phyloP scores from a whole-genome alignment of 371 early-diverging fungal genomes.

The Mortierella sp. region DNA sequence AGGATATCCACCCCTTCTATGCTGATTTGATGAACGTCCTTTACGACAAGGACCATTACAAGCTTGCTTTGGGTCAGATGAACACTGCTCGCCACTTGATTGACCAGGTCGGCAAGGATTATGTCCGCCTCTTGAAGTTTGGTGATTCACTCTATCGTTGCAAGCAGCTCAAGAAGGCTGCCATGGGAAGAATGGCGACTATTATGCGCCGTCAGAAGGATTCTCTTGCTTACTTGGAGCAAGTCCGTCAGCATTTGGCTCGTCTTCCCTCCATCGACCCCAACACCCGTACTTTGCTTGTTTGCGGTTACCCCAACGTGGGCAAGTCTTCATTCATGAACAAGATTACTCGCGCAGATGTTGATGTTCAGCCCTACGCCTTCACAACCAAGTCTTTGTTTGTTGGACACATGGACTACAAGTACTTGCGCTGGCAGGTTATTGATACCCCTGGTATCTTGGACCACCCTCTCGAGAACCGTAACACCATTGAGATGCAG shows the following conservation, averaged over 20 bases:
- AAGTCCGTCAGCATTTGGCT: conserved; percentile 99
- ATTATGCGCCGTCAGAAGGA: conserved; percentile 99
- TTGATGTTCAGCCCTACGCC: conserved; percentile 99
- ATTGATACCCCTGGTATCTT: conserved; percentile 99
- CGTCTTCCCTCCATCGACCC: conserved; percentile 99
- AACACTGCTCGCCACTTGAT: conserved; percentile 98
- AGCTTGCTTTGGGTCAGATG: conserved; percentile 99
- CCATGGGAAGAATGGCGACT: conserved; percentile 99
- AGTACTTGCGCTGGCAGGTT: conserved; percentile 99
- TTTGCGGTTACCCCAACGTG: conserved; percentile 99
- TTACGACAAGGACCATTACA: conserved; percentile 99
- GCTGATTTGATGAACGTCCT: conserved; percentile 99
- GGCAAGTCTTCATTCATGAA: conserved; percentile 99
- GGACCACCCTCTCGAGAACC: conserved; percentile 99
- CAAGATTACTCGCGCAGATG: conserved; percentile 99
- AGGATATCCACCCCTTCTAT: conserved; percentile 99
- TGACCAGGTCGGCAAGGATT: conserved; percentile 98
- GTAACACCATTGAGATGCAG: conserved; percentile 99
- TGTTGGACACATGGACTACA: conserved; percentile 99
- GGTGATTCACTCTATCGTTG: conserved; percentile 99
- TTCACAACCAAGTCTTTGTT: conserved; percentile 99
- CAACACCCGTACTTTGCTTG: conserved; percentile 97
- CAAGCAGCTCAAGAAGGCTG: conserved; percentile 99
- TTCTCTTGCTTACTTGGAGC: conserved; percentile 98
- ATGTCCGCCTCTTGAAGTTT: conserved; percentile 98